Base-by-base conservation (phyloP, 495 filamentous ascomycete species). In the Penicillium waksmanii region DNA sequence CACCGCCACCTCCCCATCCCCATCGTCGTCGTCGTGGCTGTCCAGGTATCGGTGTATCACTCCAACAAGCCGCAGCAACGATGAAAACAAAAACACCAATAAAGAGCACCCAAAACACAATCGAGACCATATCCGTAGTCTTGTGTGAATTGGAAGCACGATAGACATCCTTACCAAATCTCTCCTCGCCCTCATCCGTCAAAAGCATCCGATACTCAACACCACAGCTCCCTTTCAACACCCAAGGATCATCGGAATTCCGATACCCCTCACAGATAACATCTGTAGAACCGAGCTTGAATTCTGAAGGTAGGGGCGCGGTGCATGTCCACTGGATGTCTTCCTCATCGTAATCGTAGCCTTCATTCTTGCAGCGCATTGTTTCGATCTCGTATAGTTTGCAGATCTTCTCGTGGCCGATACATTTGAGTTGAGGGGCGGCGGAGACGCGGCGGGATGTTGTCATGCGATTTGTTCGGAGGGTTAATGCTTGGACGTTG, bases 251-350 rank as follows among this genome's bases (percentile, higher is more conserved):
- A 18, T 92, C 84, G 0, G 89, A 73, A 11, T 70, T 74, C 17
- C 83, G 78, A 73, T 96, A 98, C 9, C 95, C 95, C 67, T 98
- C 95, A 71, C 95, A 98, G 3, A 91, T 79, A 11, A 98, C 95
- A 55, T 98, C 94, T 3, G 95, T 97, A 25, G 82, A 77, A 36
- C 93, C 95, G 12, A 98, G 84, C 69, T 95, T 95, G 70, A 98
- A 89, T 65, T 96, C 90, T 0, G 82, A 68, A 0, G 95, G 95
- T 1, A 98, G 76, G 3, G 82, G 76, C 0, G 95, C 91, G 2
- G 85, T 85, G 73, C 95, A 98, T 0, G 90, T 87, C 95, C 95
- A 98, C 71, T 94, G 85, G 36, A 97, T 78, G 73, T 93, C 86
- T 68, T 90, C 83, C 23, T 77, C 68, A 38, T 80, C 80, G 72